Base-by-base conservation (phyloP, 2,329 filamentous ascomycete genomes). In the Zasmidium angulare region DNA sequence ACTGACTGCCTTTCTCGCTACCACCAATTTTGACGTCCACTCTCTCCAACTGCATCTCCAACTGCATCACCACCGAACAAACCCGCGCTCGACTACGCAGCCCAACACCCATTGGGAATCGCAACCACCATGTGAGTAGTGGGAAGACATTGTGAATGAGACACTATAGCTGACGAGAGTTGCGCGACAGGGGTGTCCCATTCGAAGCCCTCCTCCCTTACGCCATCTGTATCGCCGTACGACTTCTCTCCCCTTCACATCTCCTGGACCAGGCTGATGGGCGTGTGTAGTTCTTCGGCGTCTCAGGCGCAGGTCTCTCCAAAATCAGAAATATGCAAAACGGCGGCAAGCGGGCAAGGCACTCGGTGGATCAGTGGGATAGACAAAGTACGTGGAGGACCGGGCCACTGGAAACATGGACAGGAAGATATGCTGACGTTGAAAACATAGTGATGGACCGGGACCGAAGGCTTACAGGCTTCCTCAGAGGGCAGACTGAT, bases 191-290 rank as follows among this genome's bases (percentile, higher is more conserved):
- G 86, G 84, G 84, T 75, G 83, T 88, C 63, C 86, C 86, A 48
- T 88, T 88, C 74, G 86, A 88, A 77, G 82, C 85, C 66, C 75
- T 88, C 66, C 71, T 88, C 68, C 85, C 85, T 51, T 87, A 87
- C 72, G 85, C 79, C 67, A 83, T 88, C 72, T 85, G 86, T 76
- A 76, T 85, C 56, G 81, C 75, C 72, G 84, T 87, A 82, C 57
- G 62, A 61, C 22, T 10, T 11, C 53, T 20, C 49, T 47, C 26
- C 20, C 36, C 22, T 29, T 11, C 36, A 3, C 14, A 17, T 17
- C 36, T 43, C n/a, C 55, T 26, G 50, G 19, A 53, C 2, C 17
- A 31, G 17, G 65, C 60, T 62, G 31, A 68, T 36, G 24, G 14
- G 9, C 23, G 50, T 43, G 4, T 53, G 69, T 72, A 86, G 84